Evolutionary conservation across 2,329 filamentous ascomycete species (phyloP), one percentile per base, ranked within the genome.

Genomic region (Paecilomyces variotii): DNA sequence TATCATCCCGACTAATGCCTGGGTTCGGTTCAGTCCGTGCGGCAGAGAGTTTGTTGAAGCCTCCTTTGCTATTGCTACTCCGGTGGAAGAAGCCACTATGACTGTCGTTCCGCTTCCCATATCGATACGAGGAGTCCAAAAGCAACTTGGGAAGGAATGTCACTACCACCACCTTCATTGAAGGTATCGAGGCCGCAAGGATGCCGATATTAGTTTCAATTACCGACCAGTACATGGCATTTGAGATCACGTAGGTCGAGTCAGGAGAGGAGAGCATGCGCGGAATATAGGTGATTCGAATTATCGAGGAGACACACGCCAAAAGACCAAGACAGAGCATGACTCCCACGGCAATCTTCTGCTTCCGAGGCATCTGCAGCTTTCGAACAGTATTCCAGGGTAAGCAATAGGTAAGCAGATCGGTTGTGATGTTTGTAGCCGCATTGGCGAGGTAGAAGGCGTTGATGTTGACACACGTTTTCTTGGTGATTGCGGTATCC

Each of bases 341-440:
- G 4, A 76, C 63, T 1, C 74, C 72, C 4, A 84, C 69, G 2
- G 77, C 74, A 14, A 77, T 59, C 35, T 77, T 77, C 59, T 84
- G 81, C 52, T 74, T 78, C 10, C 64, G 61, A 0, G 80, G 78
- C 39, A 84, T 70, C 55, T 79, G 74, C 1, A 82, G 67, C 14
- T 71, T 68, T 62, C 77, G 70, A 7, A 82, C 73, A 2, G 77
- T 78, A 25, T 74, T 74, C 53, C 84, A 77, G 1, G 82, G 82
- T 2, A 85, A 70, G 0, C 79, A 65, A 35, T 82, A 80, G n/a
- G 81, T 77, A 10, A 81, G 66, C 51, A 87, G 77, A 67, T 87
- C 83, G 5, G 83, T 85, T 51, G 80, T 65, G 53, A 85, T 85
- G 68, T 86, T 86, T 61, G 85, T 77, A 28, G 82, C 79, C 1